Evolutionary conservation across 139 green algal genomes (phyloP).

Genomic region (Yamagishiella unicocca): DNA sequence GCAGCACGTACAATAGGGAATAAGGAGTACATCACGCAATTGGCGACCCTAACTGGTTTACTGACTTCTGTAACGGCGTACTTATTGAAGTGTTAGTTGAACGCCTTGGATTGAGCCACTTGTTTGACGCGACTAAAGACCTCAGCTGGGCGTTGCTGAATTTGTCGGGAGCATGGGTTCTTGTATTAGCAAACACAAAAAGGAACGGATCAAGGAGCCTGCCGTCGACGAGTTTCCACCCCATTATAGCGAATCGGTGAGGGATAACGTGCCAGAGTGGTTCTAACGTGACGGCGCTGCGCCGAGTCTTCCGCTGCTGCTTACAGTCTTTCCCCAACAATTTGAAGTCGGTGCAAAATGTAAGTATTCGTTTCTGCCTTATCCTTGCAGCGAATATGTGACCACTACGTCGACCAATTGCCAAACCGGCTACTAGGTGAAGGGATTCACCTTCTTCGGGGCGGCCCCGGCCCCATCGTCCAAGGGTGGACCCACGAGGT

Average conservation of each 20-base stretch:
- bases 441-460: slow-evolving; percentile 6
- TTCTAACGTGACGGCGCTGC: neutral
- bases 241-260: slow-evolving; percentile 1
- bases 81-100: too few species aligned
- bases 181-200: neutral
- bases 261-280: too few species aligned
- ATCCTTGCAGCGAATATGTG: slow-evolving; percentile 19
- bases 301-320: too few species aligned
- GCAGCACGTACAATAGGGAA: too few species aligned
- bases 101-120: too few species aligned
- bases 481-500: slow-evolving; percentile 39
- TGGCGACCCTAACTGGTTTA: too few species aligned
- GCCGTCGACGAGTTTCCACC: neutral
- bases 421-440: neutral
- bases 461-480: slow-evolving; percentile 11
- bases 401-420: slow-evolving; percentile 12
- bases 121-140: too few species aligned
- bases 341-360: too few species aligned
- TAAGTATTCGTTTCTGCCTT: neutral
- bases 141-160: too few species aligned
- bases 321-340: too few species aligned
- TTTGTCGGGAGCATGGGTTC: slow-evolving; percentile 13
- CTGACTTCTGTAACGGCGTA: too few species aligned
- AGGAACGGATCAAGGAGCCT: neutral
- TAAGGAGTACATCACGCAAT: too few species aligned